Evolutionary conservation across 2,329 filamentous ascomycete species (phyloP).

Genomic region (Cryphonectria japonica): DNA sequence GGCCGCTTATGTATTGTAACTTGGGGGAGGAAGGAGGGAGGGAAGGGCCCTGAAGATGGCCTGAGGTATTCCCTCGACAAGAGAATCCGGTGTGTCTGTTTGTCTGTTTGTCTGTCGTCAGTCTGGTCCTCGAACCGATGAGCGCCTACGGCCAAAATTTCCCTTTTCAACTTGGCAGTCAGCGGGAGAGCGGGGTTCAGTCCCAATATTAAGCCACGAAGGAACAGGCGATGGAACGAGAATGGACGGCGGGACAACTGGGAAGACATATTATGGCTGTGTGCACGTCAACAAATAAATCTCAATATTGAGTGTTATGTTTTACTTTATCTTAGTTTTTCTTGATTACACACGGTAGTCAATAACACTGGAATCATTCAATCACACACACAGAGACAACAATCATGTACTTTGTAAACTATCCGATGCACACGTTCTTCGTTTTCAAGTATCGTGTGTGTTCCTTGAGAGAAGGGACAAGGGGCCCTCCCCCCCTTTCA

Average conservation of each 20-base stretch:
- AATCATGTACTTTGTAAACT: neutral
- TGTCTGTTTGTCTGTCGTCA: no score
- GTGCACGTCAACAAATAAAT: neutral
- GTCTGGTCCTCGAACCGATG: neutral
- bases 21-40: neutral
- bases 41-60: neutral
- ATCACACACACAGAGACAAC: neutral
- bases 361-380: neutral
- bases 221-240: conserved; percentile 4
- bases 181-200: neutral
- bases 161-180: neutral
- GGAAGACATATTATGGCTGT: neutral
- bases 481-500: no score
- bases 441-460: neutral
- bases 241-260: neutral
- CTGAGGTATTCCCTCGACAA: neutral
- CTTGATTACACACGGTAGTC: neutral
- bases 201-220: neutral
- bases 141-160: neutral
- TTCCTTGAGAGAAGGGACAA: no score
- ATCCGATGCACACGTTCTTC: neutral
- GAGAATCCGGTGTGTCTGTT: neutral
- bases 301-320: neutral
- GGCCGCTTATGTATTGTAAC: neutral
- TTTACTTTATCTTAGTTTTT: no score